Conservation (phyloP, 1,139 yeast species). For the Blastobotrys malaysiensis region DNA sequence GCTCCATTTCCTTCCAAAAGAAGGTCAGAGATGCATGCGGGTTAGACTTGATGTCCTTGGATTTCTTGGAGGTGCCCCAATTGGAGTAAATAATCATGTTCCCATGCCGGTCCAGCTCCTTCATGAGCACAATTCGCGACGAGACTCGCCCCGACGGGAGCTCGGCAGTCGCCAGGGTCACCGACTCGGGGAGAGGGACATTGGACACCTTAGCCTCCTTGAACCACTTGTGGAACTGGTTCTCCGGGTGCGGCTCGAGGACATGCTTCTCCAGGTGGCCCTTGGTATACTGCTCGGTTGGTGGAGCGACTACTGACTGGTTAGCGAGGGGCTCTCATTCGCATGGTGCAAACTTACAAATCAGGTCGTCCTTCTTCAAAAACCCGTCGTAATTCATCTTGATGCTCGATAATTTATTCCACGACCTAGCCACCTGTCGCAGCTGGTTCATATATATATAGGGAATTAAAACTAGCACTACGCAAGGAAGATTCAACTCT, state of each 20-base stretch:
- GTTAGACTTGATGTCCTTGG: conserved; percentile 62
- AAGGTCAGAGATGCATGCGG: conserved; percentile 81
- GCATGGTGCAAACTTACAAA: not conserved
- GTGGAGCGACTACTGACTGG: conserved; percentile 54
- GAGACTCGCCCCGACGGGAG: conserved; percentile 87
- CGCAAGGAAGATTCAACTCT: not conserved
- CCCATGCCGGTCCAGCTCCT: conserved; percentile 81
- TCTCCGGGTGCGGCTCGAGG: conserved; percentile 56
- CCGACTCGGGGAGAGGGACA: conserved; percentile 69
- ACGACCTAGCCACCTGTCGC: not conserved
- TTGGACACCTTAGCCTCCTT: conserved; percentile 58
- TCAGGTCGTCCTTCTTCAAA: conserved; percentile 6
- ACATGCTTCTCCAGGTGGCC: conserved; percentile 52
- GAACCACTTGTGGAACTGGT: conserved; percentile 81
- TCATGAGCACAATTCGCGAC: conserved; percentile 74
- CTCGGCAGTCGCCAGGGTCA: conserved; percentile 77
- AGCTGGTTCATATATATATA: not conserved
- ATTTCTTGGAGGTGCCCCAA: conserved; percentile 83
- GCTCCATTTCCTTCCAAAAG: conserved; percentile 85
- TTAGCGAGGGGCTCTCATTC: not conserved
- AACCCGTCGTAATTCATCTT: not conserved
- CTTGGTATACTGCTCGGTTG: conserved; percentile 82
- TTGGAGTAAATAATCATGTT: conserved; percentile 80
- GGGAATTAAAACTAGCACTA: not conserved
- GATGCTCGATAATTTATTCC: not conserved